These are phyloP conservation scores for Panus rudis DNA, from an alignment of 768 basidiomycete genomes.

Conservation along the genomic window DNA sequence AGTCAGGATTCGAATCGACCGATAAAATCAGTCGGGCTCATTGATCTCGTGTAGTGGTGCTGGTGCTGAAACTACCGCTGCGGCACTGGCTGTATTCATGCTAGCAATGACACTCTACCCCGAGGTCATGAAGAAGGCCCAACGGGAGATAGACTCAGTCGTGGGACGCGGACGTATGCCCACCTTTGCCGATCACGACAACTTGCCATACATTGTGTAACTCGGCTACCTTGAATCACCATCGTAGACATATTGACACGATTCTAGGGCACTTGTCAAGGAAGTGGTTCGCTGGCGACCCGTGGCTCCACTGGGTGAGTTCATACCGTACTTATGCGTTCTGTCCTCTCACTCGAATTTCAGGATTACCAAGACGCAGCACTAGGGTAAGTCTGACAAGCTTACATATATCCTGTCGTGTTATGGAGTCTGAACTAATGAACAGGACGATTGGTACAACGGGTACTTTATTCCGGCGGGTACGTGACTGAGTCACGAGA, in stretches of 20 bases:
- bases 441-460: conserved; percentile 52
- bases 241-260: too few species aligned
- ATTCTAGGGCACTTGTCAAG: conserved; percentile 44
- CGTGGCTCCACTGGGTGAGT: conserved; percentile 43
- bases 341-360: neutral
- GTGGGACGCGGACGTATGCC: conserved; percentile 51
- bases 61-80: conserved; percentile 54
- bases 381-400: neutral
- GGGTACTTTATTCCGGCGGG: conserved; percentile 57
- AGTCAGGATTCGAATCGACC: conserved; percentile 20
- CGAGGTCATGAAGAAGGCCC: conserved; percentile 45
- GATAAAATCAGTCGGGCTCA: neutral
- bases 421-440: conserved; percentile 42
- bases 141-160: conserved; percentile 55
- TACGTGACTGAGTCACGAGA: conserved; percentile 32
- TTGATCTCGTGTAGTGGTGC: conserved; percentile 18
- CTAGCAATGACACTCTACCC: conserved; percentile 60
- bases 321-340: neutral
- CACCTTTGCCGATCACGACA: conserved; percentile 41
- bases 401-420: conserved; percentile 17
- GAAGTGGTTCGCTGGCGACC: conserved; percentile 49
- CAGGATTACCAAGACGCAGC: neutral
- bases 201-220: conserved; percentile 52
- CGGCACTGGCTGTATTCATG: conserved; percentile 47
- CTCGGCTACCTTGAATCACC: too few species aligned